phyloP scores from a whole-genome alignment of 2,329 filamentous ascomycete genomes.

The Setomelanomma holmii region DNA sequence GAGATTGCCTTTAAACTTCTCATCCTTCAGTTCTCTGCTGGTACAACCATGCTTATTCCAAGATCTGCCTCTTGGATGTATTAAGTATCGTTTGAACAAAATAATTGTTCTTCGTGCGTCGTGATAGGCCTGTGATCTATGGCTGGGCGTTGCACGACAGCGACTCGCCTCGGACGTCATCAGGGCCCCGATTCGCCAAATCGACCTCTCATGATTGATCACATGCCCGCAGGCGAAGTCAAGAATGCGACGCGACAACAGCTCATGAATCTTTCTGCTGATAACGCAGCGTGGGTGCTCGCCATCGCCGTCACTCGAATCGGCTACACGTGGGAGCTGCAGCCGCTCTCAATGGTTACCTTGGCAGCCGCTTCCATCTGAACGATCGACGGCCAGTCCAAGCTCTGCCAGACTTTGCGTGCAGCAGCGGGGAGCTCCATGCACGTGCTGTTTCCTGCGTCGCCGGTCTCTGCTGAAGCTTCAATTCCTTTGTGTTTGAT shows the following conservation, averaged over 20 bases:
- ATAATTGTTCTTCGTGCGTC: too few relatives aligned
- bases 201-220: neutral
- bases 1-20: too few relatives aligned
- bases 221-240: neutral
- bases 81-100: too few relatives aligned
- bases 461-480: constrained; percentile 13
- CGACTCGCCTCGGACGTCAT: constrained; percentile 1
- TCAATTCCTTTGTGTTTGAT: constrained; percentile 10
- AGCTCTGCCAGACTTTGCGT: constrained; percentile 19
- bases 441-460: constrained; percentile 8
- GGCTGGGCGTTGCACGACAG: neutral
- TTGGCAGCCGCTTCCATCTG: constrained; percentile 14
- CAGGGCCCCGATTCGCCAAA: neutral
- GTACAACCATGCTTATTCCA: too few relatives aligned
- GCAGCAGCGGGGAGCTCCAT: constrained; percentile 9
- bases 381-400: constrained; percentile 13
- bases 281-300: constrained; percentile 8
- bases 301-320: constrained; percentile 5
- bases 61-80: too few relatives aligned
- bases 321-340: constrained; percentile 24
- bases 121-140: neutral
- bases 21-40: too few relatives aligned
- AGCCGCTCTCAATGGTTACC: constrained; percentile 25
- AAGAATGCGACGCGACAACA: too few relatives aligned
- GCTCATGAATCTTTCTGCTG: constrained; percentile 1